These are phyloP conservation scores for Myxozyma vanderwaltii DNA, from an alignment of 805 yeast species.

Conservation along the genomic window DNA sequence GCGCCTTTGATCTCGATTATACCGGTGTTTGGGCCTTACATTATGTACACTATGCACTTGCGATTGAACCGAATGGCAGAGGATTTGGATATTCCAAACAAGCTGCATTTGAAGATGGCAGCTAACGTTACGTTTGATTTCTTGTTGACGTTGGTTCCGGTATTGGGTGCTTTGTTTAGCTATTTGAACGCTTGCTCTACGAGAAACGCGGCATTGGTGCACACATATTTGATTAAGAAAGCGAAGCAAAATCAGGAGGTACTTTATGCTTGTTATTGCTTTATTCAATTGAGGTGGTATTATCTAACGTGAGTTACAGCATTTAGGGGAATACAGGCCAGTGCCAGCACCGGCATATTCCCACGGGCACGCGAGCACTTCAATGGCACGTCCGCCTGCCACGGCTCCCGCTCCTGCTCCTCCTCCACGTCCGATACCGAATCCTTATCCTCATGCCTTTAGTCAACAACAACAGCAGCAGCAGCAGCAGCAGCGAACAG, in stretches of 20 bases:
- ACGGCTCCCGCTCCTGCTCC: background rate
- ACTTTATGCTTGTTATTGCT: background rate
- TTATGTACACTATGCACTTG: slow-evolving; percentile 78
- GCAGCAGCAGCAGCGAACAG: background rate
- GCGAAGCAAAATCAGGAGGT: slow-evolving; percentile 32
- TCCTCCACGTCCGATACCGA: slow-evolving; percentile 14
- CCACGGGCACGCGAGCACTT: background rate
- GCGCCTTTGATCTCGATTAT: slow-evolving; percentile 50
- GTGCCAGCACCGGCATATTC: slow-evolving; percentile 8
- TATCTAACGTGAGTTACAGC: background rate
- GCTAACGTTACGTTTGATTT: slow-evolving; percentile 76
- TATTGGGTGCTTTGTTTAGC: slow-evolving; percentile 72
- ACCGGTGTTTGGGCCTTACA: slow-evolving; percentile 82
- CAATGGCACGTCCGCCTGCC: slow-evolving; percentile 1
- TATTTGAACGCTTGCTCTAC: slow-evolving; percentile 89
- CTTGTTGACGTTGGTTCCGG: slow-evolving; percentile 73
- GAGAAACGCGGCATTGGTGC: slow-evolving; percentile 81
- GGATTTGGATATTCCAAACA: slow-evolving; percentile 58
- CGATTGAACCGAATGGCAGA: slow-evolving; percentile 65
- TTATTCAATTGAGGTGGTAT: background rate
- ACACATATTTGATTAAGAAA: slow-evolving; percentile 47
- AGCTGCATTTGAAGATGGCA: slow-evolving; percentile 66
- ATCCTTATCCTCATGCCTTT: slow-evolving; percentile 7
- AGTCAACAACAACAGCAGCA: background rate
- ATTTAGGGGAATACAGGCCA: slow-evolving; percentile 13